Evolutionary conservation across 192 early-diverging fungal species (phyloP).

Genomic region (Neocallimastix lanati): DNA sequence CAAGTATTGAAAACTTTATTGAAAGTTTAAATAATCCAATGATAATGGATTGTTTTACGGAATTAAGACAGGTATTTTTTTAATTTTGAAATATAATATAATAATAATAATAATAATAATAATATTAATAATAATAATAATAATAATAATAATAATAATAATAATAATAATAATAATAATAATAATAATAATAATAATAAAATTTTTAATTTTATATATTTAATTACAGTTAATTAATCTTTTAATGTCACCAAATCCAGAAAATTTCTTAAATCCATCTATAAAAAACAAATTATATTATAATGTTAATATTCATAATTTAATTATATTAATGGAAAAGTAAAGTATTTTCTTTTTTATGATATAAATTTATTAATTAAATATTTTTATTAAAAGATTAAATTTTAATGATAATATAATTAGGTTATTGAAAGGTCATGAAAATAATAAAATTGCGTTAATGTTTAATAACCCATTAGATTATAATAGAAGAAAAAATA

Average conservation of each 20-base stretch:
- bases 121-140: neutral
- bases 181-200: neutral
- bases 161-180: too few species aligned
- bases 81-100: too few species aligned
- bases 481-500: slow-evolving; percentile 15
- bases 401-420: slow-evolving; percentile 5
- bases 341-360: too few species aligned
- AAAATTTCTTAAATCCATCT: slow-evolving; percentile 51
- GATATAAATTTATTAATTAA: too few species aligned
- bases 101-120: too few species aligned
- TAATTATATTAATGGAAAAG: slow-evolving; percentile 63
- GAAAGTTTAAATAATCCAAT: slow-evolving; percentile 41
- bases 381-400: too few species aligned
- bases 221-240: slow-evolving; percentile 37
- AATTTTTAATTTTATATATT: neutral
- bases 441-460: slow-evolving; percentile 12
- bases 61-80: slow-evolving; percentile 63
- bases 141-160: neutral
- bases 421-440: slow-evolving; percentile 13
- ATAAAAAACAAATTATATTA: slow-evolving; percentile 44
- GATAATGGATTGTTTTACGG: slow-evolving; percentile 44
- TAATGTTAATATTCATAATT: slow-evolving; percentile 38
- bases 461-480: slow-evolving; percentile 13
- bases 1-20: slow-evolving; percentile 55
- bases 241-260: slow-evolving; percentile 47